Percentiles rank a stretch among this genome's conserved stretches.
Conservation (phyloP, 1,284 basidiomycete species). For the Lignosus rhinocerotis region DNA sequence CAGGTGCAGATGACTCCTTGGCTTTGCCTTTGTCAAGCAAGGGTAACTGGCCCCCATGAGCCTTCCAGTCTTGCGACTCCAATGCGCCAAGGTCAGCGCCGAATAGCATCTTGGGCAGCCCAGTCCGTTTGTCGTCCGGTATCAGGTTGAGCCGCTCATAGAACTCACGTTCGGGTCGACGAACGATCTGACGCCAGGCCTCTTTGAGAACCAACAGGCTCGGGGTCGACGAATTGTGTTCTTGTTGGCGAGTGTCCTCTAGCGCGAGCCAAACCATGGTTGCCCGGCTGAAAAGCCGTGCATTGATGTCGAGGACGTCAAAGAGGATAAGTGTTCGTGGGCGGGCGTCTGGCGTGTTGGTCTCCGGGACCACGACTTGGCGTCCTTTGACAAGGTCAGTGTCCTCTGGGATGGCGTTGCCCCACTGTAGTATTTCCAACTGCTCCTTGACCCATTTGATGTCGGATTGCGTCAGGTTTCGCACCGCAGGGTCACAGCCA, state of each 20-base stretch:
- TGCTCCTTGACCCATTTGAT: not conserved
- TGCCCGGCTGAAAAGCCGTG: slow-evolving; percentile 4
- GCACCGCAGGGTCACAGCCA: not conserved
- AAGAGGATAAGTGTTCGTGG: not conserved
- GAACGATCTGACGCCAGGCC: slow-evolving; percentile 2
- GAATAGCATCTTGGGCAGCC: not conserved
- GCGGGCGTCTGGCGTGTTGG: not conserved
- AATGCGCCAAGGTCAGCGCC: not conserved
- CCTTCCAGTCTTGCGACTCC: not conserved
- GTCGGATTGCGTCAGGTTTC: not conserved
- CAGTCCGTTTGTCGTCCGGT: not conserved
- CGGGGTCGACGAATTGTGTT: not conserved
- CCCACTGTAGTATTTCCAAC: not conserved
- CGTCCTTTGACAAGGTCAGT: not conserved
- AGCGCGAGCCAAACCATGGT: slow-evolving; percentile 7
- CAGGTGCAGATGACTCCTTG: not conserved
- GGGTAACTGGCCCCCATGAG: not conserved
- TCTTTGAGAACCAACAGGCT: slow-evolving; percentile 7
- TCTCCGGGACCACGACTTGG: not conserved
- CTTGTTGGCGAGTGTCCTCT: not conserved
- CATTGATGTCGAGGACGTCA: not conserved
- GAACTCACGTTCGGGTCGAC: not conserved
- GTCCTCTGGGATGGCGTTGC: not conserved
- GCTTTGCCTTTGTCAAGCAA: not conserved
- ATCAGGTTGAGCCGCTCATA: not conserved